A percentile compares a stretch with the other conserved stretches of the same genome.
These are phyloP conservation scores for Entophlyctis luteolus DNA, from an alignment of 192 early-diverging fungal species.

Conservation along the genomic window DNA sequence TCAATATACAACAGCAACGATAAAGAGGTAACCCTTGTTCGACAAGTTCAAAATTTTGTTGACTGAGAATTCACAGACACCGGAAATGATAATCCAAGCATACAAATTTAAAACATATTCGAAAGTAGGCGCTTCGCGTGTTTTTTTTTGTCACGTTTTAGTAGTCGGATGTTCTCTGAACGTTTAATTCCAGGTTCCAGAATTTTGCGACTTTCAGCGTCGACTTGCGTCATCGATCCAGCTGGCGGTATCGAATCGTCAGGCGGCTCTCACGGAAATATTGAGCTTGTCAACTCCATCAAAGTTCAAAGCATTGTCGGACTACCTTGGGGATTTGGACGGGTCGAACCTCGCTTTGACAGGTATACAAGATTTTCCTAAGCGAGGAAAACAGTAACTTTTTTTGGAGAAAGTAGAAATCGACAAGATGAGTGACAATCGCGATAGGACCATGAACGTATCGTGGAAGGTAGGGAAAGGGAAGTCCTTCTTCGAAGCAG, in stretches of 20 bases:
- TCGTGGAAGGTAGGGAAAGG: constrained; percentile 12
- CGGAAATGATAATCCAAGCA: constrained; percentile 80
- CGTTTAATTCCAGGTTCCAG: constrained; percentile 61
- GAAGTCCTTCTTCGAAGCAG: constrained; percentile 16
- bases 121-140: constrained; percentile 49
- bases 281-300: background rate
- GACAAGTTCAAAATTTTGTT: no score
- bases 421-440: constrained; percentile 4
- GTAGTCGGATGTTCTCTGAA: background rate
- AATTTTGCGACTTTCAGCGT: constrained; percentile 78
- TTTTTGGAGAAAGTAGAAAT: background rate
- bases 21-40: constrained; percentile 52
- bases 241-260: constrained; percentile 61
- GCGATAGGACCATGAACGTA: constrained; percentile 15
- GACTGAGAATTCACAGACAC: constrained; percentile 49
- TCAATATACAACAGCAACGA: constrained; percentile 75
- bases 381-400: no score
- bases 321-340: background rate
- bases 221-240: constrained; percentile 73
- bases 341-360: background rate
- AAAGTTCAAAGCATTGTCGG: background rate
- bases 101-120: constrained; percentile 83
- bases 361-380: no score
- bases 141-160: background rate
- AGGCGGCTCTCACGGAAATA: constrained; percentile 32